Percentiles rank a stretch among this genome's conserved stretches.
Conservation (phyloP, 75 land plant species). For the Picea glauca region DNA sequence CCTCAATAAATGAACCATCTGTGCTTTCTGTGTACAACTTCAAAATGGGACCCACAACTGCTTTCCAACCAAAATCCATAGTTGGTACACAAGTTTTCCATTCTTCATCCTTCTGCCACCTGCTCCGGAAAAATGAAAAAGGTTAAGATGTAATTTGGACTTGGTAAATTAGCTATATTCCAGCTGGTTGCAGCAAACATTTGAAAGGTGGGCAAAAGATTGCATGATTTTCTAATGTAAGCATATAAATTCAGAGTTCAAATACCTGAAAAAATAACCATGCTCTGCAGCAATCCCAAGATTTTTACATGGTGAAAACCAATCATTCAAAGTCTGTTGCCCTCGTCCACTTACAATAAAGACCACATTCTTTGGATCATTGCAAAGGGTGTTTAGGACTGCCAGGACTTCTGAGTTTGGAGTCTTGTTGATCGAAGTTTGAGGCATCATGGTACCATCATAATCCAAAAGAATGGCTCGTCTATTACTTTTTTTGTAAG, state of each 20-base stretch:
- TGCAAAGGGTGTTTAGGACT: slow-evolving; percentile 57
- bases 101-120: slow-evolving; percentile 50
- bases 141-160: neutral
- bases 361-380: slow-evolving; percentile 65
- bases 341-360: slow-evolving; percentile 83
- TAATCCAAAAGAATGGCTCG: slow-evolving; percentile 82
- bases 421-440: slow-evolving; percentile 53
- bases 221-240: neutral
- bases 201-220: neutral
- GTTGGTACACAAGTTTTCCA: slow-evolving; percentile 42
- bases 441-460: slow-evolving; percentile 88
- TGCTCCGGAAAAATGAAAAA: slow-evolving; percentile 11
- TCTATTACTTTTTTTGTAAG: slow-evolving; percentile 54
- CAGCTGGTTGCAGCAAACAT: neutral
- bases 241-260: neutral
- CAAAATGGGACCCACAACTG: slow-evolving; percentile 51
- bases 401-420: slow-evolving; percentile 57
- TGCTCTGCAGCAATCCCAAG: slow-evolving; percentile 94
- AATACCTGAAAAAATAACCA: slow-evolving; percentile 79
- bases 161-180: neutral
- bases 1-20: slow-evolving; percentile 59
- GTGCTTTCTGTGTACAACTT: slow-evolving; percentile 54
- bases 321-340: slow-evolving; percentile 41
- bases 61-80: slow-evolving; percentile 52
- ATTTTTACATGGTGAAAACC: slow-evolving; percentile 64